Base-by-base conservation (phyloP, 176 grass and related monocot species). In the Leersia perrieri region DNA sequence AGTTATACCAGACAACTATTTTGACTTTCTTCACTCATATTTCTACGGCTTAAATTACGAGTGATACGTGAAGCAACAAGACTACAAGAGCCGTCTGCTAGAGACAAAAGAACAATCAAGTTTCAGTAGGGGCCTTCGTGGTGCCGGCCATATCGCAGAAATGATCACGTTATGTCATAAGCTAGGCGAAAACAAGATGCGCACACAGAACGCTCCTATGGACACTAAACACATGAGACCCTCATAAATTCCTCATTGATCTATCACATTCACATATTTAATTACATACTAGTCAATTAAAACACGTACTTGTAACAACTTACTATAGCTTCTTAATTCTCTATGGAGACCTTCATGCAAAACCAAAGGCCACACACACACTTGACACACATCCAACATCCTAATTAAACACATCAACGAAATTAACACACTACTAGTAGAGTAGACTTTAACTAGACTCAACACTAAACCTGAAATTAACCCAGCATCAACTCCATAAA, bases 341-440 rank as follows among this genome's bases (percentile, higher is more conserved):
- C 8, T 15, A 64, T 39, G 58, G 67, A 23, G 67, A 23, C 55
- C 53, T 57, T 53, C 40, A 65, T 70, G 60, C 79, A 77, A 77
- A 87, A 87, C 57, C 20, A 33, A 64, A 77, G 65, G 40, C 32
- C 33, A 53, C 27, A 29, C 57, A 58, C 49, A 58, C 22, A 69
- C n/a, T 28, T 35, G 10, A 11, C 18, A 60, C 35, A 44, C 15
- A 22, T 14, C 23, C 1, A 22, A 18, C 60, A n/a, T 22, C 49
- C 49, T 53, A n/a, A 53, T n/a, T 11, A 34, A 47, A 34, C n/a
- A 1, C 3, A 25, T 9, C 7, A 18, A 82, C 8, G 18, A 18
- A 69, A 23, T 38, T 36, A 18, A 49, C 28, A 73, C 40, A 33
- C 42, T n/a, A 30, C 38, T 20, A 16, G 36, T 39, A 39, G 1